Evolutionary conservation across 257 asterid species (phyloP).

Genomic region (Capsicum baccatum): DNA sequence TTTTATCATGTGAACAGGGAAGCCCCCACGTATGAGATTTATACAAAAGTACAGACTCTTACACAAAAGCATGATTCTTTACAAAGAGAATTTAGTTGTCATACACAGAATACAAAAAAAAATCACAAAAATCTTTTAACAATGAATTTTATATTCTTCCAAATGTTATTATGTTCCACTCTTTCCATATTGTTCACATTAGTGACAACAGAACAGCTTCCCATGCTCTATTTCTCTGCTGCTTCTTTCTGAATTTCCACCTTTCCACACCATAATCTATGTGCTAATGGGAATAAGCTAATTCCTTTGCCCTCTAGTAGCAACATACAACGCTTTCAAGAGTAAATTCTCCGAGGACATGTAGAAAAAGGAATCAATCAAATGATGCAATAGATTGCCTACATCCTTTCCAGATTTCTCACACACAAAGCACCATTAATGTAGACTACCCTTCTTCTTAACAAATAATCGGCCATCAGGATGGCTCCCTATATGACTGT

Average conservation of each 20-base stretch:
- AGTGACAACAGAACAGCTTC: slow-evolving; percentile 2
- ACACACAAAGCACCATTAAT: slow-evolving; percentile 8
- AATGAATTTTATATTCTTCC: neutral
- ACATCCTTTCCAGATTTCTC: neutral
- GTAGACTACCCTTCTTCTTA: neutral
- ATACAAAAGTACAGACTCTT: neutral
- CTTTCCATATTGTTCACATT: slow-evolving; percentile 9
- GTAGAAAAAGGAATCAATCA: too few relatives aligned
- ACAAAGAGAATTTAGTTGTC: slow-evolving; percentile 18
- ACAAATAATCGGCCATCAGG: neutral
- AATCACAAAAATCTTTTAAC: neutral
- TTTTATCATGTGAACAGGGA: neutral
- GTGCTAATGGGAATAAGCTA: too few relatives aligned
- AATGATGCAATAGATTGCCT: neutral
- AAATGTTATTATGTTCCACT: neutral
- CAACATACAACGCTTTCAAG: too few relatives aligned
- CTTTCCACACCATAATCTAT: neutral
- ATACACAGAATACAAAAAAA: neutral
- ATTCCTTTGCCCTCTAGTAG: too few relatives aligned
- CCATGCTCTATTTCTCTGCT: slow-evolving; percentile 6
- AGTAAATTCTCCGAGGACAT: too few relatives aligned
- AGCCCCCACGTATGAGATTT: neutral
- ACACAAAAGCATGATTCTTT: slow-evolving; percentile 8
- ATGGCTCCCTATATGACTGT: neutral
- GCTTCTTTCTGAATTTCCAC: slow-evolving; percentile 4